Evolutionary conservation across 2,329 filamentous ascomycete species (phyloP).

Genomic region (Pseudocercospora fuligena): DNA sequence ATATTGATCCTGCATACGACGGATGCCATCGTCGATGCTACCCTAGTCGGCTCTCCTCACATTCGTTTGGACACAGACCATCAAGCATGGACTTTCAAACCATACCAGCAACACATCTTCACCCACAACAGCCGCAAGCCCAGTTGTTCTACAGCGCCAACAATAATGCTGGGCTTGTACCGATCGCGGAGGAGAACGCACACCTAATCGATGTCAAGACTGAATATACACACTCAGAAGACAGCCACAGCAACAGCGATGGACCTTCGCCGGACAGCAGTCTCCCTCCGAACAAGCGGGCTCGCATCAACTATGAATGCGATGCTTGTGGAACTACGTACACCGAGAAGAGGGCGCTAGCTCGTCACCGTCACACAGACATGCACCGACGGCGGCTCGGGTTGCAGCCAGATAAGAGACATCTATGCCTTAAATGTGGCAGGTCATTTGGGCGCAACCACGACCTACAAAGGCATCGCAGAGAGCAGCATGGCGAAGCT

Average conservation of each 20-base stretch:
- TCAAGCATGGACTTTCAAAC: conserved; percentile 18
- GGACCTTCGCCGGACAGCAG: conserved; percentile 17
- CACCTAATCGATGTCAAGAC: conserved; percentile 8
- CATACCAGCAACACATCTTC: conserved; percentile 11
- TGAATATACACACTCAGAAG: conserved; percentile 14
- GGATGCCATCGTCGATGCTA: conserved; percentile 5
- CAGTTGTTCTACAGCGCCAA: conserved; percentile 11
- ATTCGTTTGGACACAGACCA: conserved; percentile 6
- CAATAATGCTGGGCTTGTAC: conserved; percentile 13
- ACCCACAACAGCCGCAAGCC: conserved; percentile 11
- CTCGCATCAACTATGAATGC: conserved; percentile 24
- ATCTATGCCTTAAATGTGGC: conserved; percentile 31
- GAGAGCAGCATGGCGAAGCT: conserved; percentile 32
- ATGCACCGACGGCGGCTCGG: conserved; percentile 33
- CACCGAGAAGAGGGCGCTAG: conserved; percentile 36
- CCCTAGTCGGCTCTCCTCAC: not conserved
- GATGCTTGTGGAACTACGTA: conserved; percentile 27
- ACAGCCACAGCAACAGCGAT: conserved; percentile 17
- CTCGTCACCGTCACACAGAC: conserved; percentile 35
- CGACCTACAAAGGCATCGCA: conserved; percentile 34
- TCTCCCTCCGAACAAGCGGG: conserved; percentile 19
- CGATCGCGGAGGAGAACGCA: conserved; percentile 19
- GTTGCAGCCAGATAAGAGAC: conserved; percentile 32
- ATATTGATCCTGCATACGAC: conserved; percentile 17
- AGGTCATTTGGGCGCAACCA: conserved; percentile 35